Percentiles rank a stretch among this genome's conserved stretches.
Conservation (phyloP, 495 filamentous ascomycete genomes). For the Sphaerosporella brunnea region DNA sequence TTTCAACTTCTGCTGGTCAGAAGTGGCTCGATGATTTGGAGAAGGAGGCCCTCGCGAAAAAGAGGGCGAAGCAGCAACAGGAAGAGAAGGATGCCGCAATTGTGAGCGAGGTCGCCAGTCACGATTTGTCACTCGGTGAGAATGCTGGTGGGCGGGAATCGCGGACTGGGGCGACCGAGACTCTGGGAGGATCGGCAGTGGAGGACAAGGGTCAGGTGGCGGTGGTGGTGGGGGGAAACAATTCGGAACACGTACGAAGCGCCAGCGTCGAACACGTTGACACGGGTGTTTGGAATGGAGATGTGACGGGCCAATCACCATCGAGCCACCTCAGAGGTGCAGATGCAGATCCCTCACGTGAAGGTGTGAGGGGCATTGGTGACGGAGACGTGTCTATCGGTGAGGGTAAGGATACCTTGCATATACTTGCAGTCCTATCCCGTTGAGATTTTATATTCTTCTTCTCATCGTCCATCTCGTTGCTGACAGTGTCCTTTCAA, state of each 20-base stretch:
- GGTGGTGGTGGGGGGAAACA: neutral
- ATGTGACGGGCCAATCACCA: neutral
- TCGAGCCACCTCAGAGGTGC: neutral
- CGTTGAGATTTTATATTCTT: constrained; percentile 6
- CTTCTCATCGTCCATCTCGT: neutral
- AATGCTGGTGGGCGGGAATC: neutral
- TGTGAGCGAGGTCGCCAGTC: too few relatives aligned
- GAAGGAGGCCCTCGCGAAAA: neutral
- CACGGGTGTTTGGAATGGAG: neutral
- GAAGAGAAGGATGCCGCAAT: too few relatives aligned
- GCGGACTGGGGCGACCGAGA: neutral
- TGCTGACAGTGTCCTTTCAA: too few relatives aligned
- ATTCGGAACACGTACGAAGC: neutral
- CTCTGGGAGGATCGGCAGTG: neutral
- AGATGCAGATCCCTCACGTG: neutral
- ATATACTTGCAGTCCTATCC: neutral
- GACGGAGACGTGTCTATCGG: constrained; percentile 1
- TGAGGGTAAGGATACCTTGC: neutral
- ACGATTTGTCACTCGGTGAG: constrained; percentile 6
- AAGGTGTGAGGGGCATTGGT: neutral
- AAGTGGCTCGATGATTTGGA: constrained; percentile 2
- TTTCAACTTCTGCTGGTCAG: neutral
- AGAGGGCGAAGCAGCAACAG: neutral
- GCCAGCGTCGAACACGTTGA: constrained; percentile 2
- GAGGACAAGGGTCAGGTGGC: neutral